These are phyloP conservation scores for Cutaneotrichosporon cutaneum DNA, from an alignment of 1,284 basidiomycete species.

Conservation along the genomic window DNA sequence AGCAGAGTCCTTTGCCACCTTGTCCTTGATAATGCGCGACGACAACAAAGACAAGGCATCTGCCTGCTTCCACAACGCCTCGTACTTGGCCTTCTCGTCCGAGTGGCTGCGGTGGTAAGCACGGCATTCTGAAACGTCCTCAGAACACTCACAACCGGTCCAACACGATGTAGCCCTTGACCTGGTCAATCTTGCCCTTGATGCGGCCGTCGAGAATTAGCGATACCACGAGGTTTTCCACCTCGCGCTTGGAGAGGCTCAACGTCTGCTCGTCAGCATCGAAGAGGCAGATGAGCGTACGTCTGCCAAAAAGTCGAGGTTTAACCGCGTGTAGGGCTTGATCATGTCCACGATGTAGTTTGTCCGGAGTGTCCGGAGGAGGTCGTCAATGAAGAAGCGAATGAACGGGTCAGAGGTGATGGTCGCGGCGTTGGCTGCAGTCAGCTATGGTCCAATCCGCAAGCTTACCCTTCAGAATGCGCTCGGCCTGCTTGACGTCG, in stretches of 20 bases:
- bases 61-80: conserved; percentile 77
- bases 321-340: conserved; percentile 91
- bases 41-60: conserved; percentile 61
- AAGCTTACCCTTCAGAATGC: conserved; percentile 75
- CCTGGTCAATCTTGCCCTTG: conserved; percentile 92
- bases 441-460: neutral
- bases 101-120: conserved; percentile 61
- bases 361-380: conserved; percentile 85
- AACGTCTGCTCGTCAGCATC: conserved; percentile 66
- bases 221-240: conserved; percentile 88
- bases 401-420: conserved; percentile 97
- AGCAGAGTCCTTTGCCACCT: conserved; percentile 28
- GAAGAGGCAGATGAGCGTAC: conserved; percentile 53
- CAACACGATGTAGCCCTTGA: conserved; percentile 84
- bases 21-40: conserved; percentile 33
- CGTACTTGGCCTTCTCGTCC: conserved; percentile 77
- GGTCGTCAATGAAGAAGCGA: conserved; percentile 87
- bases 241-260: conserved; percentile 80
- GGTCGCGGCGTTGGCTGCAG: conserved; percentile 79
- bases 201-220: conserved; percentile 94
- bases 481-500: conserved; percentile 94
- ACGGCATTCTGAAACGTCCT: neutral
- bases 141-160: conserved; percentile 71
- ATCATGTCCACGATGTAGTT: conserved; percentile 97
- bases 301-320: conserved; percentile 85